phyloP scores from a whole-genome alignment of 169 alveolate genomes.

The Eimeria maxima region DNA sequence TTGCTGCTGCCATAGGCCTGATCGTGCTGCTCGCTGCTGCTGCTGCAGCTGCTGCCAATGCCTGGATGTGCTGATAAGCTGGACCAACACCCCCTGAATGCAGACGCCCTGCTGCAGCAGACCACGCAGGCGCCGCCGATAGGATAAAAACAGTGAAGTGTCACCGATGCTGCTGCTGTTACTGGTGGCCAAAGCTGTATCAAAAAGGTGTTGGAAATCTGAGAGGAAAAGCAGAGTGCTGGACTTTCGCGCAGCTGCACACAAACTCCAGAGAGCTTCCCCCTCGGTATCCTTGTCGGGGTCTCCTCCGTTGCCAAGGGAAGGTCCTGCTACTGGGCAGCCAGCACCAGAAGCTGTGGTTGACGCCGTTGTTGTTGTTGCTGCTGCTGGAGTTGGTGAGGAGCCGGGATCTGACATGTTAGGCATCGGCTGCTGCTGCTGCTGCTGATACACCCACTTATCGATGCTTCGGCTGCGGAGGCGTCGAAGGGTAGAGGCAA shows the following conservation, averaged over 20 bases:
- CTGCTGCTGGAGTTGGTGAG: not conserved
- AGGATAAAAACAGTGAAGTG: not conserved
- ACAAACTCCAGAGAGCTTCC: not conserved
- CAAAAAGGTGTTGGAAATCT: slow-evolving; percentile 8
- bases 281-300: slow-evolving; percentile 2
- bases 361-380: not conserved
- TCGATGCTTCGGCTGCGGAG: slow-evolving; percentile 73
- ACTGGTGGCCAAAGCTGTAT: not conserved
- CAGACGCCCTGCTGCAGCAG: slow-evolving; percentile 74
- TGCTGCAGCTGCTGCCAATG: slow-evolving; percentile 76
- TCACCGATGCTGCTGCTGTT: slow-evolving; percentile 8
- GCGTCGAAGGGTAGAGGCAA: slow-evolving; percentile 58
- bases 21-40: slow-evolving; percentile 76
- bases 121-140: slow-evolving; percentile 37
- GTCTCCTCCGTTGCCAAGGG: not conserved
- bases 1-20: slow-evolving; percentile 25
- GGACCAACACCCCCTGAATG: slow-evolving; percentile 76
- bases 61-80: slow-evolving; percentile 12
- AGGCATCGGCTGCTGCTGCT: slow-evolving; percentile 29
- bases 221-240: slow-evolving; percentile 43
- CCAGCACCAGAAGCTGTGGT: slow-evolving; percentile 23
- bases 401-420: not conserved
- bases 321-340: not conserved
- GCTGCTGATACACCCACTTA: slow-evolving; percentile 49
- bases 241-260: slow-evolving; percentile 16